Base-by-base conservation (phyloP, 805 yeast genomes). In the Candida koratica region DNA sequence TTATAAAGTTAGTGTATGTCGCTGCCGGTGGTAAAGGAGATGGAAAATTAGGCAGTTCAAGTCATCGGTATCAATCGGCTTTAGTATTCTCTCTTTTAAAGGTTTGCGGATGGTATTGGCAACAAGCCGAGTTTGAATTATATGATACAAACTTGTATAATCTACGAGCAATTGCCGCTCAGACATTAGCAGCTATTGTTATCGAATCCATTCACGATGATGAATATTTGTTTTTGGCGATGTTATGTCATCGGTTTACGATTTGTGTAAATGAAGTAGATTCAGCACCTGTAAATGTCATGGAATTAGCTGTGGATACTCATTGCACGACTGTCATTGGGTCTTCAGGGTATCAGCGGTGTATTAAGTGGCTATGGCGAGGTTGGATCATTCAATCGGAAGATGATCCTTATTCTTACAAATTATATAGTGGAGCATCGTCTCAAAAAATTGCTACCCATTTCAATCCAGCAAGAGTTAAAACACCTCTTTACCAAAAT, bases 301-400 rank as follows among this genome's bases (percentile, higher is more conserved):
- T 87, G 44, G 96, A 87, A 54, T 57, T 86, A 49, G 95, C 95
- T 0, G 87, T 84, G 17, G 96, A 87, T 52, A 75, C 79, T 75
- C 95, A 87, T 47, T 75, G 84, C 8, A 79, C 89, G 6, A 69
- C 72, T 15, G 80, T 86, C 12, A 84, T 88, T 48, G 80, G 87
- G 2, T 77, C 94, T 0, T 64, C 81, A 6, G 96, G 95, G 0
- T 87, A 77, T 56, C 95, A 87, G 58, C 64, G 95, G 36, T 85
- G 95, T 61, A 72, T 86, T 50, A 78, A 81, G 46, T 87, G 95
- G 95, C 58, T 87, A 32, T 87, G 96, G 96, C 67, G 89, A 38
- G 96, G 96, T 18, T 85, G 95, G 95, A 84, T 87, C 43, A 71
- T 84, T 34, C 95, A 86, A 58, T 74, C 82, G 15, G 75, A 79